Evolutionary conservation across 352 stramenopile species (phyloP), one percentile per base, ranked within the genome.

Genomic region (Phytophthora kernoviae): DNA sequence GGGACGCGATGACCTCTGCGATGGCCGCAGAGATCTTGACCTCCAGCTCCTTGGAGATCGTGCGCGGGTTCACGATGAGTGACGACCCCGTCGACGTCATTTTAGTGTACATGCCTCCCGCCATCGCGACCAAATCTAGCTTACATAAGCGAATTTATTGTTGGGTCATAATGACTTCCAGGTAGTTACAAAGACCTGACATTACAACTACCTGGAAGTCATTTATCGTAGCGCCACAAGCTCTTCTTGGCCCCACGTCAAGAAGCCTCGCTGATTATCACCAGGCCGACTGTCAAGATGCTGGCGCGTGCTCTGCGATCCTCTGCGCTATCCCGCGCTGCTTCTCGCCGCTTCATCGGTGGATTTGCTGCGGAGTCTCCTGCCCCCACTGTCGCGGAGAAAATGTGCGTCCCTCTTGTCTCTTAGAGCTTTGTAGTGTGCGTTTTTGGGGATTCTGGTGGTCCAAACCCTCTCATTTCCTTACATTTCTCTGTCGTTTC

Each of bases 31-130:
- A 44, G 50, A 96, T 94, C 57, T 90, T 92, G 42, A 61, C 67
- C 65, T 96, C 87, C 26, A 96, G 67, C 57, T 94, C 84, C 70
- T 86, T 88, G 14, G 84, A 88, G 51, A 96, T 93, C 41, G 83
- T 75, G 45, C 85, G 81, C 52, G 87, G 82, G 39, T 87, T 87
- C 60, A 84, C 58, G 46, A 91, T 81, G 51, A 91, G 72, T 11
- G 81, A 84, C 58, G 81, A 88, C 42, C 81, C 81, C 18, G 72
- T 73, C 26, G 81, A 70, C 51, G 74, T 88, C 81, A 91, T 91
- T 64, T 88, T 87, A 30, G 81, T 91, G 67, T 87, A 91, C 81
- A 91, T 91, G n/a, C 62, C 49, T 26, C 61, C 66, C 20, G 72
- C 71, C 76, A 84, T 84, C 21, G n/a, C 32, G 27, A 26, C 42